A percentile compares a stretch with the other conserved stretches of the same genome.
phyloP scores from a whole-genome alignment of 352 stramenopile species.

The Phytopythium montanum region DNA sequence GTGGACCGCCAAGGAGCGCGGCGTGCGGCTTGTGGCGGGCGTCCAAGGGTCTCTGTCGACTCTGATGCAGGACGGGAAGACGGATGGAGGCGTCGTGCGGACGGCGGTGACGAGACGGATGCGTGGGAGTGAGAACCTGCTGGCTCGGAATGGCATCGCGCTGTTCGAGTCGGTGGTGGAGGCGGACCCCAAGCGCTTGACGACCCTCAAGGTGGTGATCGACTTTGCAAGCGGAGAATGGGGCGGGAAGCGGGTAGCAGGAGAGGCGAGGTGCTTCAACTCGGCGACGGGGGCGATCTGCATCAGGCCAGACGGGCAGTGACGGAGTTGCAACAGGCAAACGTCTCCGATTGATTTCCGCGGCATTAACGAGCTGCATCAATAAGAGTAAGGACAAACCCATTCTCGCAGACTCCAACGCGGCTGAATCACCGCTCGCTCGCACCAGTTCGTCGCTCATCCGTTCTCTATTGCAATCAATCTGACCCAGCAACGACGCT shows the following conservation, averaged over 20 bases:
- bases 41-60: background rate
- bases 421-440: background rate
- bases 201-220: background rate
- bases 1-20: background rate
- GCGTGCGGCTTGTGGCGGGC: background rate
- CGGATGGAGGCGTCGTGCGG: background rate
- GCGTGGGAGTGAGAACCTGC: background rate
- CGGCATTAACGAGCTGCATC: no score
- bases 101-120: background rate
- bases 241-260: background rate
- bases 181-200: background rate
- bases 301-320: background rate
- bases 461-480: constrained; percentile 2
- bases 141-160: background rate
- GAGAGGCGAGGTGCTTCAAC: background rate
- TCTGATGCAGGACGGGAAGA: background rate
- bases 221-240: background rate
- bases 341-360: no score
- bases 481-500: background rate
- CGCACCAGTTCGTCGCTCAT: background rate
- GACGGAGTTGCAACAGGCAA: background rate
- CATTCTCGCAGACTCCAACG: no score
- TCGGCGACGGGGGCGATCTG: background rate
- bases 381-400: no score
- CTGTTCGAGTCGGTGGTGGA: background rate